These are phyloP conservation scores for Alternaria arbusti DNA, from an alignment of 2,329 filamentous ascomycete species.

Conservation along the genomic window DNA sequence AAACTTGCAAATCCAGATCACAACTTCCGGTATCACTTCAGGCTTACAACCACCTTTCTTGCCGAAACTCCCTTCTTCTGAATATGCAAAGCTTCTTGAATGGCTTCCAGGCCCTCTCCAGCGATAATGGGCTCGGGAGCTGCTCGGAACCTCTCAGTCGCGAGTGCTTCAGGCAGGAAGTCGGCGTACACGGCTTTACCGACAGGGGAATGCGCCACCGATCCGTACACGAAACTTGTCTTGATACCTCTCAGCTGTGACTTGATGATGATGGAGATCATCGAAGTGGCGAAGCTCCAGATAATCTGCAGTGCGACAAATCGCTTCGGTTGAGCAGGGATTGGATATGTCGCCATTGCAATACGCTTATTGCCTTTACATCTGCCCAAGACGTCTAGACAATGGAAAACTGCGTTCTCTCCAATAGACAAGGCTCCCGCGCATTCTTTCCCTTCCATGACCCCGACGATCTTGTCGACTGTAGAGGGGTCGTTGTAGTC, in stretches of 20 bases:
- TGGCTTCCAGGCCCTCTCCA: slow-evolving; percentile 22
- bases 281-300: neutral
- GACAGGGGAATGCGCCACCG: neutral
- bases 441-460: slow-evolving; percentile 44
- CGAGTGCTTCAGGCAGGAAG: slow-evolving; percentile 21
- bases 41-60: slow-evolving; percentile 1
- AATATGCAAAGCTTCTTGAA: slow-evolving; percentile 24
- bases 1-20: neutral
- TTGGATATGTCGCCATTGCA: neutral
- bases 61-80: neutral
- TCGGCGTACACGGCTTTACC: slow-evolving; percentile 1
- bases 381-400: neutral
- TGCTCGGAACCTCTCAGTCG: slow-evolving; percentile 8
- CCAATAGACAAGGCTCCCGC: slow-evolving; percentile 46
- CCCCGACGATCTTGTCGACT: slow-evolving; percentile 42
- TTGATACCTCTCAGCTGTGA: neutral
- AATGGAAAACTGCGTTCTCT: neutral
- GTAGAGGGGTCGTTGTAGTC: slow-evolving; percentile 54
- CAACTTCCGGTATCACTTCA: neutral
- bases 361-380: neutral
- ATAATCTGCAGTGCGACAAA: neutral
- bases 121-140: slow-evolving; percentile 24
- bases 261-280: neutral
- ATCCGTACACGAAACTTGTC: neutral
- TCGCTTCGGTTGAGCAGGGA: neutral